Percentiles rank a stretch among this genome's conserved stretches.
These are phyloP conservation scores for Annulohypoxylon bovei DNA, from an alignment of 495 filamentous ascomycete genomes.

Conservation along the genomic window DNA sequence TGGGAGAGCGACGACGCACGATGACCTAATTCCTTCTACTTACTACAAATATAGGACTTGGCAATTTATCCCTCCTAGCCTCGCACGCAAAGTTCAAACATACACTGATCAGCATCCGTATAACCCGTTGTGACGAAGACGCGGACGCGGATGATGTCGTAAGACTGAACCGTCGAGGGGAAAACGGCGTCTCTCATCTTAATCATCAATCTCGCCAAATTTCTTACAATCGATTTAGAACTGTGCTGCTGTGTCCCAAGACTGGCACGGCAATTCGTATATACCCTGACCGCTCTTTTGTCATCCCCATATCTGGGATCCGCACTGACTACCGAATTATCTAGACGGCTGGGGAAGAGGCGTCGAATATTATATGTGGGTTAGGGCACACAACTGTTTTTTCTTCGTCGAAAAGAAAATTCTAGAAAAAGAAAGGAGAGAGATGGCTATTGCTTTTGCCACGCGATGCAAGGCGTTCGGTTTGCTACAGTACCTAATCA, in stretches of 20 bases:
- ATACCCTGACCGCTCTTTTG: conserved; percentile 36
- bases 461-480: neutral
- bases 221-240: neutral
- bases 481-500: neutral
- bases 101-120: conserved; percentile 4
- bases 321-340: conserved; percentile 2
- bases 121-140: neutral
- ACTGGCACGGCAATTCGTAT: neutral
- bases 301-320: conserved; percentile 4
- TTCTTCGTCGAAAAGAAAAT: neutral
- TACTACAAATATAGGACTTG: neutral
- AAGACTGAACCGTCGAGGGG: neutral
- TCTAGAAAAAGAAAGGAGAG: neutral
- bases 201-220: conserved; percentile 18
- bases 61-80: neutral
- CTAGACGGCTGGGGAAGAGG: conserved; percentile 9
- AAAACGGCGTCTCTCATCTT: conserved; percentile 3
- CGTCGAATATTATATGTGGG: conserved; percentile 1
- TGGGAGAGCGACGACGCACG: conserved; percentile 2
- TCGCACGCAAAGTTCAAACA: neutral
- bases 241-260: neutral
- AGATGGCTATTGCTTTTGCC: neutral
- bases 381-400: conserved; percentile 19
- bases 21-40: conserved; percentile 13
- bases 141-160: conserved; percentile 8